Conservation (phyloP, 371 early-diverging fungal species). For the Mortierella sp. region DNA sequence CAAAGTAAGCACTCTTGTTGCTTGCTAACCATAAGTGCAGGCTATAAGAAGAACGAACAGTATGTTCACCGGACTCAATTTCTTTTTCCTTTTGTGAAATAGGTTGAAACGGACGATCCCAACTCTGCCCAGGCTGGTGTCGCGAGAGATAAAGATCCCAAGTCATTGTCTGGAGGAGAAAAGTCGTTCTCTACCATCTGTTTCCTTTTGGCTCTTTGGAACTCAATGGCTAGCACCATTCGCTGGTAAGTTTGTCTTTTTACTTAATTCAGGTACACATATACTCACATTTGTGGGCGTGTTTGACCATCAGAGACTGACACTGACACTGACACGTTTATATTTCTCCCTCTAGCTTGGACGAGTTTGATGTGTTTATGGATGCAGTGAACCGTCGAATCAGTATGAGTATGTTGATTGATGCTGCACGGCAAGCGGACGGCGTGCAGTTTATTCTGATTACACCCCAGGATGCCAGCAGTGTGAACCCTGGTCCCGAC, state of each 20-base stretch:
- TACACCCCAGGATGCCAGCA: constrained; percentile 89
- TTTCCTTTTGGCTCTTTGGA: constrained; percentile 97
- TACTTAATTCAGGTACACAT: not conserved
- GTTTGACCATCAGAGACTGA: not conserved
- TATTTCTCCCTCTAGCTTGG: constrained; percentile 72
- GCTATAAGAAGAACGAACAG: not conserved
- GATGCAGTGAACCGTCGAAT: constrained; percentile 97
- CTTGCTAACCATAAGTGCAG: not conserved
- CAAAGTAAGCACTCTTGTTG: constrained; percentile 60
- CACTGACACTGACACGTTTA: not conserved
- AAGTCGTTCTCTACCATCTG: constrained; percentile 99
- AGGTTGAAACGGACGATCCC: constrained; percentile 62
- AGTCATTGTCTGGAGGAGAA: constrained; percentile 98
- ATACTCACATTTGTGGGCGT: not conserved
- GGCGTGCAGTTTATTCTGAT: constrained; percentile 95
- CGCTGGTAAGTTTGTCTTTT: constrained; percentile 75
- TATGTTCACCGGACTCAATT: not conserved
- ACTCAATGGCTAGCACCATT: constrained; percentile 95
- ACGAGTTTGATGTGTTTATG: constrained; percentile 99
- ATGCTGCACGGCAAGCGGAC: constrained; percentile 77
- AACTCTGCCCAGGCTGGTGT: constrained; percentile 30
- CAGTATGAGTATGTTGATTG: constrained; percentile 91
- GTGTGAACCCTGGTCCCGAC: constrained; percentile 74
- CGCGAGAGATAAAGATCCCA: constrained; percentile 85
- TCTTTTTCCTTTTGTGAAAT: not conserved